Base-by-base conservation (phyloP, 2,329 filamentous ascomycete genomes). In the Sphaerulina musiva region DNA sequence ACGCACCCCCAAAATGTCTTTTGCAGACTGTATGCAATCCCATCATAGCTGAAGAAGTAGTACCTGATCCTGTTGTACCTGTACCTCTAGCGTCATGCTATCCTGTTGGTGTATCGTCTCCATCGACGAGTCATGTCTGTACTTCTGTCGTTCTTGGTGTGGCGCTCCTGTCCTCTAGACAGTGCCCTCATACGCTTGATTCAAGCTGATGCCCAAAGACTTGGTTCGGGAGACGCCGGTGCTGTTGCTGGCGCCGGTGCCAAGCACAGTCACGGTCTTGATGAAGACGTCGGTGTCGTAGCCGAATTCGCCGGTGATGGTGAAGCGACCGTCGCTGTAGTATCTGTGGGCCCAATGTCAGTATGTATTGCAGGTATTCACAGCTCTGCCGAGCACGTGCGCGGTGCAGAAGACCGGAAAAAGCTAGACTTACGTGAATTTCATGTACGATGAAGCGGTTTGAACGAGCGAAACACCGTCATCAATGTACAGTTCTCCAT, bases 401-500 rank as follows among this genome's bases (percentile, higher is more conserved):
- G 4, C 26, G 26, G 26, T 29, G 26, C 26, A 29, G 26, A 29
- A 29, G 26, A 29, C 5, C 4, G 5, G 26, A 7, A 29, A 4
- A 29, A 4, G 26, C 6, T 29, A 29, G 3, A 29, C 26, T 29
- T 29, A 91, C 7, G 67, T 62, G 61, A 91, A 87, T 11, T 72
- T 69, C 49, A 90, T 75, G 52, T 80, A 72, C 6, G 77, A 81
- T 76, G 80, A 1, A 63, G 68, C 2, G 71, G 58, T 39, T 69
- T 87, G 86, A 55, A 80, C 72, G 47, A 91, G 62, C 26, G 79
- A 83, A 55, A 83, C 82, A 7, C 89, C 89, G 57, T 95, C 88
- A 61, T 93, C 89, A 4, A 93, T 72, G 67, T 91, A 93, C 53
- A 93, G 73, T 48, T 76, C 74, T 0, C 89, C 89, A 1, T 66